These are phyloP conservation scores for Colletotrichum agaves DNA, from an alignment of 2,329 filamentous ascomycete genomes.

Conservation along the genomic window DNA sequence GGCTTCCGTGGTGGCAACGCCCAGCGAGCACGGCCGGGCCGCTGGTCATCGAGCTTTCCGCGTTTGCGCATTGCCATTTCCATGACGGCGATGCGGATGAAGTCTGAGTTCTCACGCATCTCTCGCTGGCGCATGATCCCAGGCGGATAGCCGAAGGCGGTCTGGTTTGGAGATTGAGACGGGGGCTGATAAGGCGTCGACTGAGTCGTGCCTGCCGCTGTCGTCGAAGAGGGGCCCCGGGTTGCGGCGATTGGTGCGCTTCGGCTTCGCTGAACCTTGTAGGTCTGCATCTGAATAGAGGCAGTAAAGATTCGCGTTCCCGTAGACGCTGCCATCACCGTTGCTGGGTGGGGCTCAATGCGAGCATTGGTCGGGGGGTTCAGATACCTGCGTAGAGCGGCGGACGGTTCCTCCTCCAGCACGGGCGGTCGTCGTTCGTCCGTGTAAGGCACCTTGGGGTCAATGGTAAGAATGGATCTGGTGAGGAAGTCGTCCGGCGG, in stretches of 20 bases:
- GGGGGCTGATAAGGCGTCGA: constrained; percentile 44
- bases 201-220: constrained; percentile 46
- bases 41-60: constrained; percentile 73
- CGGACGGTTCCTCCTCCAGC: constrained; percentile 72
- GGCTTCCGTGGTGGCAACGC: constrained; percentile 73
- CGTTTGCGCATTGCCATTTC: constrained; percentile 77
- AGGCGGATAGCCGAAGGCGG: constrained; percentile 52
- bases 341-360: constrained; percentile 53
- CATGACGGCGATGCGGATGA: constrained; percentile 77
- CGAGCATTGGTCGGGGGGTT: constrained; percentile 69
- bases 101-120: constrained; percentile 76
- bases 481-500: constrained; percentile 75
- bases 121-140: constrained; percentile 70
- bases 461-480: constrained; percentile 74
- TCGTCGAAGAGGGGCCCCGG: constrained; percentile 47
- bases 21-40: constrained; percentile 75
- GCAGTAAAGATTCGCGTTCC: constrained; percentile 63
- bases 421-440: constrained; percentile 74
- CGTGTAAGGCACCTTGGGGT: constrained; percentile 73
- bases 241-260: constrained; percentile 47
- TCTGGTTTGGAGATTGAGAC: constrained; percentile 46
- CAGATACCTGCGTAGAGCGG: constrained; percentile 73
- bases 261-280: constrained; percentile 66
- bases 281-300: constrained; percentile 79
- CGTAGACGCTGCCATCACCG: constrained; percentile 39